These are phyloP conservation scores for Beauveria caledonica DNA, from an alignment of 2,329 filamentous ascomycete genomes.

Conservation along the genomic window DNA sequence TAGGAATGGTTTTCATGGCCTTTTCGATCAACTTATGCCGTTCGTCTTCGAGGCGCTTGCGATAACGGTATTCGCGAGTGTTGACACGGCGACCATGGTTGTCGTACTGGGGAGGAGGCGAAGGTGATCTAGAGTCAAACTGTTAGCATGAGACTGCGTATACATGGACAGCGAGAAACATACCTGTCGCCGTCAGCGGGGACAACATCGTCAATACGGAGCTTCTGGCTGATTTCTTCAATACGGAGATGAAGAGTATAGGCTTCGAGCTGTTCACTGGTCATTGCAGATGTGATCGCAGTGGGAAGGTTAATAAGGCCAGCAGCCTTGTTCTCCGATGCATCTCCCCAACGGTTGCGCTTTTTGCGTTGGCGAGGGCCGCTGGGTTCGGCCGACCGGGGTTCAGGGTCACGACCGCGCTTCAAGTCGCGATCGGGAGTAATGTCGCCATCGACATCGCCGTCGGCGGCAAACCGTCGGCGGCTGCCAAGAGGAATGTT, in stretches of 20 bases:
- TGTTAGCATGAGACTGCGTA: constrained; percentile 6
- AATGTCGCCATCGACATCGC: constrained; percentile 28
- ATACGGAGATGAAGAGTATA: constrained; percentile 95
- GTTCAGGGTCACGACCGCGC: constrained; percentile 87
- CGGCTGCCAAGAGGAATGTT: constrained; percentile 90
- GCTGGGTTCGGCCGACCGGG: constrained; percentile 57
- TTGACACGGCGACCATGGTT: constrained; percentile 99
- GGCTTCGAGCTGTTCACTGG: constrained; percentile 92
- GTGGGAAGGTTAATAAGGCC: constrained; percentile 96
- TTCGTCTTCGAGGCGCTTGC: constrained; percentile 96
- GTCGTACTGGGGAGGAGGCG: constrained; percentile 93
- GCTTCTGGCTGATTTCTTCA: constrained; percentile 98
- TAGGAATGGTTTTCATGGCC: constrained; percentile 98
- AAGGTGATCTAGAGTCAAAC: constrained; percentile 64
- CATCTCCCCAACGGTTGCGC: constrained; percentile 97
- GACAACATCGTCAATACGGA: constrained; percentile 97
- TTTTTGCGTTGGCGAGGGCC: constrained; percentile 89
- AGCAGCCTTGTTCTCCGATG: constrained; percentile 95
- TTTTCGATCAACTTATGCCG: constrained; percentile 98
- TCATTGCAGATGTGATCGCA: constrained; percentile 96
- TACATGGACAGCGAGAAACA: constrained; percentile 21
- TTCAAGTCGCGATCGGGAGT: constrained; percentile 50
- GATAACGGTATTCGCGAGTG: constrained; percentile 95
- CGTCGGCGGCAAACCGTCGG: constrained; percentile 65
- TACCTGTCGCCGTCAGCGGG: constrained; percentile 94